Base-by-base conservation (phyloP, 2,329 filamentous ascomycete species). In the Acephala macrosclerotiorum region DNA sequence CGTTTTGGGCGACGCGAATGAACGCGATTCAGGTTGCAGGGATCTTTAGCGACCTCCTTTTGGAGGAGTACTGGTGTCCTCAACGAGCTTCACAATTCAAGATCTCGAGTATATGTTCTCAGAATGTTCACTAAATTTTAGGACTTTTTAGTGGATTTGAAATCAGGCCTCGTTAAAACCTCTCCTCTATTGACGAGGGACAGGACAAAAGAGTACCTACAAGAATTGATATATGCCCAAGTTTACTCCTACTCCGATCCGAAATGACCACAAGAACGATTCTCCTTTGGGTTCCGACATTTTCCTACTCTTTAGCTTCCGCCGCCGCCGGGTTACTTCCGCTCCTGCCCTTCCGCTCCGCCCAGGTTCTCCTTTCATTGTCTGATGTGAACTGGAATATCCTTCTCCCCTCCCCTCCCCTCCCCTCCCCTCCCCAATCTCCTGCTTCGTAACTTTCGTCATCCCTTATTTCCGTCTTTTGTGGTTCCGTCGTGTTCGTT, bases 81-180 rank as follows among this genome's bases (percentile, higher is more conserved):
- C n/a, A n/a, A n/a, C n/a, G n/a, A n/a, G n/a, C n/a, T n/a, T n/a
- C n/a, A n/a, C n/a, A n/a, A n/a, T n/a, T n/a, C n/a, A n/a, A n/a
- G n/a, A n/a, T n/a, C n/a, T n/a, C n/a, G n/a, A n/a, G n/a, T n/a
- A n/a, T 33, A 9, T 33, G 29, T 33, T 5, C 9, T 58, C n/a
- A 55, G 8, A 42, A 18, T 42, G 2, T 12, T 42, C 40, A 18
- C 40, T 2, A 16, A 6, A 42, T 42, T 16, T 18, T 42, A n/a
- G 16, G 40, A 18, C 40, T 42, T 5, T n/a, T 4, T 49, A 1
- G 3, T 18, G n/a, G n/a, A 8, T 11, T 49, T 49, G n/a, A 25
- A 49, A 49, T 25, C 45, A 49, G 55, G 55, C 55, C 55, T 58
- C 33, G 35, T 35, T 58, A 58, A 40, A 58, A 58, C 55, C 55